Evolutionary conservation across 495 filamentous ascomycete species (phyloP), one percentile per base, ranked within the genome.

Genomic region (Trichoderma asperelloides): DNA sequence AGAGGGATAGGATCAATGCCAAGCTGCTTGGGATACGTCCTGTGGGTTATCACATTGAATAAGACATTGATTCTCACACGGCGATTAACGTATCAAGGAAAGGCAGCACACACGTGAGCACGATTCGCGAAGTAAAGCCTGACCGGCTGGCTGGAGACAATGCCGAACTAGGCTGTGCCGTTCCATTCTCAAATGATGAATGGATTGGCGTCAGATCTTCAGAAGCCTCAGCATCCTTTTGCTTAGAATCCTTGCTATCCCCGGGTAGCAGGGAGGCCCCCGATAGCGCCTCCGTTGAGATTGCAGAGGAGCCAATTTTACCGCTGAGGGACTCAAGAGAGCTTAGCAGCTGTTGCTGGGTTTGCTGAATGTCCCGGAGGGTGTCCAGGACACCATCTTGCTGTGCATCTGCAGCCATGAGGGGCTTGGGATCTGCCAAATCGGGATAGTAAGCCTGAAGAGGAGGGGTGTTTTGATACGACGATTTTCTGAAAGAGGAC

Each of bases 1-100:
- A 98, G 87, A 41, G 88, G 86, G 37, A 97, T 76, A 47, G 95
- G 94, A 64, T 96, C 91, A 75, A 98, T 93, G 64, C 93, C 95
- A 68, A 90, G 89, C 80, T 97, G 95, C 67, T 90, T 90, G 43
- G 95, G 95, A 78, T 98, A 97, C 9, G 94, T 96, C 37, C 92
- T 97, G 70, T 11, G 23, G 21, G 1, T 37, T 37, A 51, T 51
- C 47, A 89, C 82, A 73, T 72, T 70, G 62, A 75, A 21, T 25
- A 18, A 25, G 65, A 40, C 25, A 28, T 12, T n/a, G 2, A 30
- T 67, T 55, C 39, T 3, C 21, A 21, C 65, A 55, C 23, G 21
- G 65, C 27, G 1, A 40, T 13, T 2, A 30, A 55, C 2, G n/a
- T 21, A 18, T 69, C 7, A 18, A 27, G 45, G 25, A 6, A 6